These are phyloP conservation scores for Trichocladium antarcticum DNA, from an alignment of 495 filamentous ascomycete species.

Conservation along the genomic window DNA sequence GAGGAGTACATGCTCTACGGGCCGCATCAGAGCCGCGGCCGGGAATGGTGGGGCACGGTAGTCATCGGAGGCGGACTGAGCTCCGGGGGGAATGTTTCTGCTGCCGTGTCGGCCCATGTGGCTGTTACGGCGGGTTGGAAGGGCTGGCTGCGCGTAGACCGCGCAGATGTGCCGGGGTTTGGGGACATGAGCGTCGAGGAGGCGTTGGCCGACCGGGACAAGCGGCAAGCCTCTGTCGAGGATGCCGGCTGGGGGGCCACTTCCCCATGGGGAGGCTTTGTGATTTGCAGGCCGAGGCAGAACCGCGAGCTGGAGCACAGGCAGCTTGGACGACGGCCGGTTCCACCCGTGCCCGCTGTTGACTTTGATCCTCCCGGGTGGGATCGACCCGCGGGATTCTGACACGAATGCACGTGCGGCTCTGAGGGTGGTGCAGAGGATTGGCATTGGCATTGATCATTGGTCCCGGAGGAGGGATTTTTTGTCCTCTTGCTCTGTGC, in stretches of 20 bases:
- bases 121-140: conserved; percentile 34
- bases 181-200: conserved; percentile 14
- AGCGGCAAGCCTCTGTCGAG: conserved; percentile 15
- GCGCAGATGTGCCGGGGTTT: conserved; percentile 25
- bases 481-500: too few relatives aligned
- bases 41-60: conserved; percentile 42
- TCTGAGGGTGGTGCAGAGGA: too few relatives aligned
- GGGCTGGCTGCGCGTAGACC: conserved; percentile 40
- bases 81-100: not conserved
- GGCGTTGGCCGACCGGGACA: conserved; percentile 14
- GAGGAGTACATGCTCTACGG: conserved; percentile 42
- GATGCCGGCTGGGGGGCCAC: conserved; percentile 18
- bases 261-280: conserved; percentile 22
- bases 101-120: conserved; percentile 14
- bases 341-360: not conserved
- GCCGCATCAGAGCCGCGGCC: conserved; percentile 29
- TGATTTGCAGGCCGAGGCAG: conserved; percentile 10
- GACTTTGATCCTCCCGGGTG: too few relatives aligned
- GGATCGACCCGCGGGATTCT: too few relatives aligned
- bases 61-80: conserved; percentile 30
- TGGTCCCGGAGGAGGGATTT: too few relatives aligned
- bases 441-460: too few relatives aligned
- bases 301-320: not conserved
- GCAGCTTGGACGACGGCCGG: not conserved
- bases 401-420: too few relatives aligned